Evolutionary conservation across 495 filamentous ascomycete species (phyloP).

Genomic region (Hypoxylon crocopeplum): DNA sequence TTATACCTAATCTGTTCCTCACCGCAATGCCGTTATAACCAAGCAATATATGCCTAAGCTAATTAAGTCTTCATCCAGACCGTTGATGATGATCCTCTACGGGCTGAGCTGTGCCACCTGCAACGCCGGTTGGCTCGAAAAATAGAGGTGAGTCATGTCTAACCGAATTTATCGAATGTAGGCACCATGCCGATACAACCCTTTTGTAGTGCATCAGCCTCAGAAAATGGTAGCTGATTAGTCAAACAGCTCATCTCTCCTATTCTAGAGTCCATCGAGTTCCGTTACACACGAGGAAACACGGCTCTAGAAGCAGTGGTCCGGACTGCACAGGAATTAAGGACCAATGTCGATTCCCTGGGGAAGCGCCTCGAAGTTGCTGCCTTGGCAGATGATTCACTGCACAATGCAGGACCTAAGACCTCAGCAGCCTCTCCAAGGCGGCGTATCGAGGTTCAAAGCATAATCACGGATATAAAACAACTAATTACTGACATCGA

Average conservation of each 20-base stretch:
- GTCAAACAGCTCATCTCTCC: conserved; percentile 35
- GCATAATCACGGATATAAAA: conserved; percentile 78
- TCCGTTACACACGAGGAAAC: conserved; percentile 71
- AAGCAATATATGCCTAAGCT: conserved; percentile 9
- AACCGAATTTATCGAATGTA: conserved; percentile 4
- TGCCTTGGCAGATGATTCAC: conserved; percentile 66
- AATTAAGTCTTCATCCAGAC: conserved; percentile 22
- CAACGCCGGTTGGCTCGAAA: conserved; percentile 40
- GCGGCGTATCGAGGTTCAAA: conserved; percentile 66
- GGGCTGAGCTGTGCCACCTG: conserved; percentile 35
- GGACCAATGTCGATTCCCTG: conserved; percentile 85
- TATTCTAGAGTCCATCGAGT: conserved; percentile 42
- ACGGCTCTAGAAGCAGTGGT: conserved; percentile 90
- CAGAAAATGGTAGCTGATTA: conserved; percentile 3
- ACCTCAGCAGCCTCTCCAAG: conserved; percentile 42
- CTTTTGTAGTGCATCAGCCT: not conserved
- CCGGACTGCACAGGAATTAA: conserved; percentile 82
- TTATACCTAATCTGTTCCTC: not conserved
- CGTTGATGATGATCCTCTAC: conserved; percentile 38
- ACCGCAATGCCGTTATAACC: not conserved
- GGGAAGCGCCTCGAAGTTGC: conserved; percentile 80
- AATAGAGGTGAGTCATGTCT: conserved; percentile 42
- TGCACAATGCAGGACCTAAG: conserved; percentile 56
- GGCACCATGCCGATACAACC: conserved; percentile 4
- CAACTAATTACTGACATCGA: conserved; percentile 81